Base-by-base conservation (phyloP, 805 yeast species). In the Yamadazyma nakazawae region DNA sequence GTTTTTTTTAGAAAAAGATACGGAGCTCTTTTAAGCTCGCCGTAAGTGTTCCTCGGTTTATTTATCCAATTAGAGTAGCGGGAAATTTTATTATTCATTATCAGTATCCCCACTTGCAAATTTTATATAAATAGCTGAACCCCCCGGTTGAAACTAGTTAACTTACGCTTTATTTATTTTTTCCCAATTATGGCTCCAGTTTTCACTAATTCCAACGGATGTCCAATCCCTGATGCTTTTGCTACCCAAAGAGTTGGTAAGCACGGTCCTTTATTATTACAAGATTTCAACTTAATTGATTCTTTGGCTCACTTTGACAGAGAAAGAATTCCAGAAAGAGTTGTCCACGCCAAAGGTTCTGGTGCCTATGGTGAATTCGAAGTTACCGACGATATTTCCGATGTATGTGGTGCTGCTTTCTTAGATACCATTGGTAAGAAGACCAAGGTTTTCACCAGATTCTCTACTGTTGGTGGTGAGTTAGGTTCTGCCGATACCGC, bases 301-400 rank as follows among this genome's bases (percentile, higher is more conserved):
- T 77, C 88, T 2, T 67, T 88, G 48, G 90, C 96, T n/a, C 96
- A 88, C 65, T 88, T 88, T 59, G 94, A 86, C 70, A 76, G 96
- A 55, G 96, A 88, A 69, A 75, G 96, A 66, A 84, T 88, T 54
- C 96, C 96, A 10, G 96, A 88, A 70, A 77, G 96, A 68, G 95
- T 88, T 47, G 96, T 88, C 30, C 96, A 88, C 61, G 96, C 96
- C 47, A 88, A 88, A 64, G 96, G 96, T 55, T 85, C 91, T 13
- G 96, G 96, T 61, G 96, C 96, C 6, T 87, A 75, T 62, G 96
- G 96, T 54, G 78, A 75, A 55, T 88, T 88, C 63, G 94, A 85
- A 65, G 90, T 84, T 46, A 88, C 96, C 10, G 91, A 88, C 55
- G 94, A 87, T 57, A 81, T 87, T 59, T 69, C 86, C 8, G 92